Conservation (phyloP, 352 stramenopile genomes). For the Pythium phragmiticola region DNA sequence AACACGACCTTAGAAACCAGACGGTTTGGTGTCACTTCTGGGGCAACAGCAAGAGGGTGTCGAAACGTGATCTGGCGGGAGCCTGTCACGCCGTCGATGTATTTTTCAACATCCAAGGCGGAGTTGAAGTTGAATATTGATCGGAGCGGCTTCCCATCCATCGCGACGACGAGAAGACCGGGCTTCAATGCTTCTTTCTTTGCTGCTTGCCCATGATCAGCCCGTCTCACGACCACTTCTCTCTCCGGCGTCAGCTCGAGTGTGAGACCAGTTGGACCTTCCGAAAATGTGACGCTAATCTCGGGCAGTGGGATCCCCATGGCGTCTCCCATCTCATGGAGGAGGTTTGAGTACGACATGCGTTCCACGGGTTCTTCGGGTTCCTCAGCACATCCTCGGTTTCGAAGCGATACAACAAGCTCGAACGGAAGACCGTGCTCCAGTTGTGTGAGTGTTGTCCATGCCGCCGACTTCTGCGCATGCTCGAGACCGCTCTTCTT, state of each 20-base stretch:
- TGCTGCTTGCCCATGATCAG: constrained; percentile 44
- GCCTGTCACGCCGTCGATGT: constrained; percentile 50
- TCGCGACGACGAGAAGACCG: constrained; percentile 67
- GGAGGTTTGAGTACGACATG: constrained; percentile 44
- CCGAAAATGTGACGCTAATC: constrained; percentile 69
- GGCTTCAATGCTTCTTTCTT: constrained; percentile 69
- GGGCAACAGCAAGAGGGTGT: constrained; percentile 55
- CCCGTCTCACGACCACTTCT: constrained; percentile 28
- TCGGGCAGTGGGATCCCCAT: constrained; percentile 81
- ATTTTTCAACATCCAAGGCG: constrained; percentile 47
- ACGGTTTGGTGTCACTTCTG: constrained; percentile 54
- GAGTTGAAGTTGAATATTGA: constrained; percentile 54
- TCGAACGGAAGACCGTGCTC: constrained; percentile 77
- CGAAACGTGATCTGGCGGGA: constrained; percentile 77
- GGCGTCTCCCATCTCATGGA: constrained; percentile 69
- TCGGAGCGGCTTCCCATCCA: constrained; percentile 60
- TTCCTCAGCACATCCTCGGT: constrained; percentile 62
- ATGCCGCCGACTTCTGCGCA: constrained; percentile 62
- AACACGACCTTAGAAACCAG: constrained; percentile 48
- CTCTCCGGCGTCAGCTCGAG: constrained; percentile 47
- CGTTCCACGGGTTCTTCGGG: constrained; percentile 32
- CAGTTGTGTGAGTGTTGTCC: constrained; percentile 48
- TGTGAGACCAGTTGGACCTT: constrained; percentile 61
- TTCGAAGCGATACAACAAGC: constrained; percentile 73
- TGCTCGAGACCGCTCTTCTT: constrained; percentile 66